phyloP scores from a whole-genome alignment of 2,329 filamentous ascomycete genomes.

The Rugonectria rugulosa region DNA sequence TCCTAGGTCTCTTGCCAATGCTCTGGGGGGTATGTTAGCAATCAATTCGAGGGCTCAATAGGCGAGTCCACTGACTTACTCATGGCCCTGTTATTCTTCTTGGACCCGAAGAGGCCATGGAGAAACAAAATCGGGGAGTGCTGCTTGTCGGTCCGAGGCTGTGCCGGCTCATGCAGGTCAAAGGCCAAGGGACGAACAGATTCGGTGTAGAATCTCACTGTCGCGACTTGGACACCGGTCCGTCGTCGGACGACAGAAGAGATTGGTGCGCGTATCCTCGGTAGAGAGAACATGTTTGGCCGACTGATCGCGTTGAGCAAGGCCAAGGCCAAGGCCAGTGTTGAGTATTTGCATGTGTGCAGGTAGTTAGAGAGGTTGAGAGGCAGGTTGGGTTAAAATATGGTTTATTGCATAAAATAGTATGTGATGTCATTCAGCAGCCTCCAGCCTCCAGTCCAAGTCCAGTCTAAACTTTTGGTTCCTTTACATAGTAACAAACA shows the following conservation, averaged over 20 bases:
- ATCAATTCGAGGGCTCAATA: background rate
- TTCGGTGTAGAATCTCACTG: constrained; percentile 31
- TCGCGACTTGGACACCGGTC: background rate
- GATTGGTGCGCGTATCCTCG: constrained; percentile 17
- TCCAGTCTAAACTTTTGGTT: no score
- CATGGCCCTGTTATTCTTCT: constrained; percentile 92
- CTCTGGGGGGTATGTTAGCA: constrained; percentile 56
- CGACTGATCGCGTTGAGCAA: constrained; percentile 11
- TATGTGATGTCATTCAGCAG: background rate
- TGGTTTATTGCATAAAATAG: constrained; percentile 13
- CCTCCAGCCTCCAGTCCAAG: no score
- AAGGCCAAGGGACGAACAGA: constrained; percentile 59
- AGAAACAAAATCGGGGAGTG: constrained; percentile 80
- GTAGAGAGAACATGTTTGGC: constrained; percentile 30
- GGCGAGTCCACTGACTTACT: constrained; percentile 75
- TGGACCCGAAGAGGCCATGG: constrained; percentile 93
- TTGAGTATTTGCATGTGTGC: no score
- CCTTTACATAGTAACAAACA: no score
- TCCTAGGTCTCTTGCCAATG: constrained; percentile 80
- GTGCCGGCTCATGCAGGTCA: constrained; percentile 70
- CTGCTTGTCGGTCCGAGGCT: constrained; percentile 47
- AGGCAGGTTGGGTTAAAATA: no score
- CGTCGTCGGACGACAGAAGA: constrained; percentile 7
- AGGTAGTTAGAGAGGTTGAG: no score
- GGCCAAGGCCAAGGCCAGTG: no score